Evolutionary conservation across 768 basidiomycete species (phyloP), one percentile per base, ranked within the genome.

Genomic region (Pisolithus tinctorius): DNA sequence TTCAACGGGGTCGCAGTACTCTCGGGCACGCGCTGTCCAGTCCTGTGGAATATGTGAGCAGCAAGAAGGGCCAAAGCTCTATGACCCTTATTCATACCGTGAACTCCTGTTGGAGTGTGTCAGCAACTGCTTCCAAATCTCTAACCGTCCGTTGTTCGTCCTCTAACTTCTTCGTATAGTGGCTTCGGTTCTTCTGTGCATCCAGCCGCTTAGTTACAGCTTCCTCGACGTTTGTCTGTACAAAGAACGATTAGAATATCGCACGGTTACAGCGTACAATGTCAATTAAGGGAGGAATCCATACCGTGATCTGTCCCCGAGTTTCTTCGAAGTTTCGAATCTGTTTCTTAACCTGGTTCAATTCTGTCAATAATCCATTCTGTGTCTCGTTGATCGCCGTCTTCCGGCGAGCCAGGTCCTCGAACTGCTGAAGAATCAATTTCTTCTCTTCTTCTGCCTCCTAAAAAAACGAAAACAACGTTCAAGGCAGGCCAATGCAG

Each of bases 11-110:
- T 71, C 74, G 52, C 84, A 90, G 58, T 80, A 83, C 59, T 82
- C 65, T 20, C 73, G 63, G 14, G 90, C 92, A 39, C 78, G 78
- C 4, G 62, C 69, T 2, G 80, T 80, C 86, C 87, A 91, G 23
- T 71, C 72, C 79, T 88, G 58, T 39, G n/a, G 37, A 43, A n/a
- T 17, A 41, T 26, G 7, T 13, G 30, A 27, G 47, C 14, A 41
- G 13, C 39, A 11, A 20, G 8, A 43, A 45, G 11, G 20, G 4
- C 38, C 17, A 27, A 26, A 26, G 9, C 30, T 20, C 5, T 44
- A 30, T 4, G 37, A 27, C 20, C 13, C 34, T 34, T 11, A 40
- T 17, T 31, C 76, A 14, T 56, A 85, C 88, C 60, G 69, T 65
- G 55, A 83, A 87, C 61, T 92, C 86, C 50, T 74, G 64, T 58